These are phyloP conservation scores for Diaporthe sp. DNA, from an alignment of 2,329 filamentous ascomycete genomes.

Conservation along the genomic window DNA sequence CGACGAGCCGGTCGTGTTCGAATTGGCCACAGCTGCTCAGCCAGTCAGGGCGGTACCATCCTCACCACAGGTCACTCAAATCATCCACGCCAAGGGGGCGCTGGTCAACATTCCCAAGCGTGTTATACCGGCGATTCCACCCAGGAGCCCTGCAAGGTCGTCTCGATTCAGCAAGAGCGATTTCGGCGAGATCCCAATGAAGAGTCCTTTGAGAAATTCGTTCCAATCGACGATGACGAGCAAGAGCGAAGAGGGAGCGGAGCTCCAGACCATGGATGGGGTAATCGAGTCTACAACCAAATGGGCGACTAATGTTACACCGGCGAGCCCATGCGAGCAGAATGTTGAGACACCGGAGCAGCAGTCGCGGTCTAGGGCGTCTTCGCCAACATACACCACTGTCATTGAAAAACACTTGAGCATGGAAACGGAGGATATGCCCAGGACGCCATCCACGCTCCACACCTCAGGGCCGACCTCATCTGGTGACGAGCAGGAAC, in stretches of 20 bases:
- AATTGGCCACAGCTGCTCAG: conserved; percentile 71
- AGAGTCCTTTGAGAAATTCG: conserved; percentile 64
- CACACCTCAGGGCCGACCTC: conserved; percentile 42
- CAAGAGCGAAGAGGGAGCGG: conserved; percentile 35
- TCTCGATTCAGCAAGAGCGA: conserved; percentile 66
- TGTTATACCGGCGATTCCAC: conserved; percentile 80
- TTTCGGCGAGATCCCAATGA: conserved; percentile 70
- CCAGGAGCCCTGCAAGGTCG: conserved; percentile 77
- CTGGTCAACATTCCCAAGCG: conserved; percentile 89
- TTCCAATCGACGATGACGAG: conserved; percentile 51
- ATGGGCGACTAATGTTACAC: conserved; percentile 30
- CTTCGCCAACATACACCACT: conserved; percentile 46
- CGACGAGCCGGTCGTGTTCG: conserved; percentile 78
- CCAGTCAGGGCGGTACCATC: conserved; percentile 70
- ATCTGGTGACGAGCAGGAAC: conserved; percentile 45
- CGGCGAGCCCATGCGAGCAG: conserved; percentile 35
- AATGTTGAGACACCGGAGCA: conserved; percentile 34
- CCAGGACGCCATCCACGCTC: conserved; percentile 40
- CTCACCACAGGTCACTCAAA: conserved; percentile 74
- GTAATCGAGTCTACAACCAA: conserved; percentile 31
- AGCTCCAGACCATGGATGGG: conserved; percentile 32
- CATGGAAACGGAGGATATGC: conserved; percentile 37
- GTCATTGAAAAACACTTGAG: conserved; percentile 41
- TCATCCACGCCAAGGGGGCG: conserved; percentile 79
- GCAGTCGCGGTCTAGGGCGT: conserved; percentile 38